Percentiles rank a stretch among this genome's conserved stretches.
These are phyloP conservation scores for Sporothrix mexicana DNA, from an alignment of 2,329 filamentous ascomycete species.

Conservation along the genomic window DNA sequence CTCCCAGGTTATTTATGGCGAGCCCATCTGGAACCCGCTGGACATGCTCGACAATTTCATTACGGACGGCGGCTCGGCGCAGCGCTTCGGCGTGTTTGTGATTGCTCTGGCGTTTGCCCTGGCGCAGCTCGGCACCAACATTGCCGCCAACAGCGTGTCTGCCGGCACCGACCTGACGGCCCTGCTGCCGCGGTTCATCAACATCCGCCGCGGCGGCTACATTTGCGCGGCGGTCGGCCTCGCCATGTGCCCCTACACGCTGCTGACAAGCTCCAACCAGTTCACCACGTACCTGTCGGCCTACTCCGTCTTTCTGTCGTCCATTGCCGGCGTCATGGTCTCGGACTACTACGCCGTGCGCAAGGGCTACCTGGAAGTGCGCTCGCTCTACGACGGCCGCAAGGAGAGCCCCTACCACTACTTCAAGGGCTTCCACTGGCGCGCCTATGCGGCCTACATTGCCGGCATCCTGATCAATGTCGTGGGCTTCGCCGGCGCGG, in stretches of 20 bases:
- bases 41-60: conserved; percentile 70
- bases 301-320: conserved; percentile 92
- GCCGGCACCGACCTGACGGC: conserved; percentile 84
- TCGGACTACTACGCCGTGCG: conserved; percentile 88
- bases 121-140: conserved; percentile 85
- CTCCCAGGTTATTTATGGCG: conserved; percentile 68
- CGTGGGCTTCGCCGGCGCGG: conserved; percentile 84
- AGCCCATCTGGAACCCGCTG: conserved; percentile 76
- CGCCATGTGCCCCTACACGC: conserved; percentile 85
- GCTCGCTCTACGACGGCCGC: conserved; percentile 77
- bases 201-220: conserved; percentile 86
- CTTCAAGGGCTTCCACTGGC: conserved; percentile 76
- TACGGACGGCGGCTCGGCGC: conserved; percentile 68
- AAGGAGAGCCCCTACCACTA: conserved; percentile 74
- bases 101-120: conserved; percentile 74
- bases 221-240: conserved; percentile 80
- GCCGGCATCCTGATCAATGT: conserved; percentile 87
- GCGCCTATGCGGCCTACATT: conserved; percentile 82
- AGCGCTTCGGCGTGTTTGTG: conserved; percentile 77
- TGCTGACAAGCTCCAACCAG: conserved; percentile 75
- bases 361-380: conserved; percentile 78
- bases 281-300: conserved; percentile 92
- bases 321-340: conserved; percentile 89
- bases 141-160: conserved; percentile 84
- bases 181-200: conserved; percentile 77